Conservation (phyloP, 768 basidiomycete species). For the Macrolepiota dolichaula region DNA sequence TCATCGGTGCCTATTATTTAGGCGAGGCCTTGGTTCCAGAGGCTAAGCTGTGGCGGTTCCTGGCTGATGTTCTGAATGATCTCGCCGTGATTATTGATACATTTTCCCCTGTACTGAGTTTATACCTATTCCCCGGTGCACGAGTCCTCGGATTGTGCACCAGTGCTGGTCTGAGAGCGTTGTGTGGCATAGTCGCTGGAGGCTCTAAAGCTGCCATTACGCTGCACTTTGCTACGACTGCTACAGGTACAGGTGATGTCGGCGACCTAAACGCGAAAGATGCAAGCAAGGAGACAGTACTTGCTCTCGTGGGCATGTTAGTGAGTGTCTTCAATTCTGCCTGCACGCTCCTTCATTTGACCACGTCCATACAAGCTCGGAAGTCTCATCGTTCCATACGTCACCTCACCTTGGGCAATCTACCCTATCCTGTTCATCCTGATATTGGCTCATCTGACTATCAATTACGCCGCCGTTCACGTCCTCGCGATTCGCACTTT, state of each 20-base stretch:
- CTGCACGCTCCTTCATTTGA: not conserved
- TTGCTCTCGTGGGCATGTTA: slow-evolving; percentile 65
- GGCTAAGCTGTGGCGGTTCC: slow-evolving; percentile 64
- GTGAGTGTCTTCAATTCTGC: slow-evolving; percentile 30
- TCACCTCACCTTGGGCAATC: slow-evolving; percentile 45
- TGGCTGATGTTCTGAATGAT: slow-evolving; percentile 68
- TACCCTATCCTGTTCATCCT: slow-evolving; percentile 50
- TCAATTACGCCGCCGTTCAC: slow-evolving; percentile 61
- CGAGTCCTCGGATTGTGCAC: slow-evolving; percentile 51
- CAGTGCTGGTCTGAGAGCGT: slow-evolving; percentile 53
- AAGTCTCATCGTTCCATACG: slow-evolving; percentile 52
- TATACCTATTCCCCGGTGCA: slow-evolving; percentile 35
- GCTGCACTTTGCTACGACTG: slow-evolving; percentile 58
- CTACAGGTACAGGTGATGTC: slow-evolving; percentile 52
- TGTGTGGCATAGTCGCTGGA: slow-evolving; percentile 62
- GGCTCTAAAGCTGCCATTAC: slow-evolving; percentile 71
- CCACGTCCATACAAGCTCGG: slow-evolving; percentile 43
- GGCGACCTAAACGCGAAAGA: slow-evolving; percentile 75
- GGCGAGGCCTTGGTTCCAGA: slow-evolving; percentile 67
- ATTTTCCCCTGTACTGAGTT: slow-evolving; percentile 51
- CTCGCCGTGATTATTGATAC: slow-evolving; percentile 56
- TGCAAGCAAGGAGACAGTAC: slow-evolving; percentile 66
- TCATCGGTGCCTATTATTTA: slow-evolving; percentile 56
- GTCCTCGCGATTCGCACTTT: slow-evolving; percentile 54
- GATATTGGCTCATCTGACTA: slow-evolving; percentile 47